Evolutionary conservation across 179 eudicot species (phyloP), one percentile per base, ranked within the genome.

Genomic region (Amaranthus tricolor): DNA sequence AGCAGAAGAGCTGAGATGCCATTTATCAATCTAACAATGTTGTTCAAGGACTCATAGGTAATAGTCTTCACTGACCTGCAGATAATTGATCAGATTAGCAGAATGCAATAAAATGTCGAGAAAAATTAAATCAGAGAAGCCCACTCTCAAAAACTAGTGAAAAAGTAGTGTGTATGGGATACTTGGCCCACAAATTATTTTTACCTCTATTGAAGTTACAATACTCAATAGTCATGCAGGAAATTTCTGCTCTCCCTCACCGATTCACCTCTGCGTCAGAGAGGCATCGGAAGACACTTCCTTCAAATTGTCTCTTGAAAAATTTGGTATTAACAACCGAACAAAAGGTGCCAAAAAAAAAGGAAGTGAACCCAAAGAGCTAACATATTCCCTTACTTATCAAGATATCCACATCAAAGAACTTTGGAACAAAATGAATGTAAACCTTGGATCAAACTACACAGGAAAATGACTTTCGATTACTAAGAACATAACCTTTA

Each of bases 21-120:
- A 86, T 96, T 96, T 74, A 96, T 93, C 63, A 91, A 79, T 78
- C 94, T 91, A 71, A 88, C 92, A 73, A 93, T 80, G 78, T 96
- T 91, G 83, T 89, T 88, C 84, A 96, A 78, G 43, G 91, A 85
- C 81, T 96, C 99, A 73, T 89, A 93, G 66, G 98, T 91, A 81
- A 96, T 62, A 17, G 98, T 96, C 84, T 93, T 89, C 45, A 96
- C 99, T 56, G 99, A 91, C 89, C 99, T 96, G 87, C 76, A 75
- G 57, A 78, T 79, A 82, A 40, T 31, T 19, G 43, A 63, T 44
- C 40, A 58, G 6, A 17, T 53, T 14, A 57, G 4, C 43, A 50
- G 21, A 3, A 57, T 11, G n/a, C 48, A 12, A 54, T 6, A 40
- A 57, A 9, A 71, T 11, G 57, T 14, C 10, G 24, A 59, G 8